These are phyloP conservation scores for Thelonectria olida DNA, from an alignment of 2,329 filamentous ascomycete species.

Conservation along the genomic window DNA sequence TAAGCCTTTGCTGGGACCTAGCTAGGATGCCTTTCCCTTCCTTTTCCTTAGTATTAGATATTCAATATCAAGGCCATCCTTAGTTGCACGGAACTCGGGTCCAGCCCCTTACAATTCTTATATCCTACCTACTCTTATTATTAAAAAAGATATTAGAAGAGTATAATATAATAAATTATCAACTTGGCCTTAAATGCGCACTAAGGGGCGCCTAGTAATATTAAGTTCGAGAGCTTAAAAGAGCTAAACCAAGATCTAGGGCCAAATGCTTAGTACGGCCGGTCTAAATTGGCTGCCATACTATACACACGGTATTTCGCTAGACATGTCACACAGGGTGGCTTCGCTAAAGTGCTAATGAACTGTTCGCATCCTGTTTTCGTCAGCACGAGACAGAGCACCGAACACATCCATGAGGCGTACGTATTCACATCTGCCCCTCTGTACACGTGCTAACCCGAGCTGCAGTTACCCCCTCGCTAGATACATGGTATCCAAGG, in stretches of 20 bases:
- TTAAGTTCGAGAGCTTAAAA: conserved; percentile 65
- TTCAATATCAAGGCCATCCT: no score
- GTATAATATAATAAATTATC: conserved; percentile 65
- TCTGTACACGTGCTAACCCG: background rate
- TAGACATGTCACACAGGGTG: conserved; percentile 62
- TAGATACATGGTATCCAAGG: conserved; percentile 66
- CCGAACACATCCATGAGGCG: conserved; percentile 69
- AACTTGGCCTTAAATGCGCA: conserved; percentile 70
- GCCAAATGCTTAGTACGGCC: conserved; percentile 68
- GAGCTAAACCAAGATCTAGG: conserved; percentile 72
- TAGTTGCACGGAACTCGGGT: no score
- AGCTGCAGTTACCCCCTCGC: conserved; percentile 57
- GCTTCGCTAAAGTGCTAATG: conserved; percentile 67
- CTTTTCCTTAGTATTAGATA: no score
- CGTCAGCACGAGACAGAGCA: conserved; percentile 70
- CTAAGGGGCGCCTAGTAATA: conserved; percentile 62
- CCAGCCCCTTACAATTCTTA: no score
- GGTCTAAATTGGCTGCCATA: conserved; percentile 70
- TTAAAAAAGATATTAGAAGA: conserved; percentile 68
- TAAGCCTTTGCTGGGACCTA: no score
- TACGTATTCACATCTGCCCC: conserved; percentile 45
- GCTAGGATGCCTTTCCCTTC: no score
- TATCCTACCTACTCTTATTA: conserved; percentile 68
- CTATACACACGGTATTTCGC: conserved; percentile 69
- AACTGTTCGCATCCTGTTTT: conserved; percentile 74